Conservation (phyloP, 345 rosid species). For the Dipteronia dyeriana region DNA sequence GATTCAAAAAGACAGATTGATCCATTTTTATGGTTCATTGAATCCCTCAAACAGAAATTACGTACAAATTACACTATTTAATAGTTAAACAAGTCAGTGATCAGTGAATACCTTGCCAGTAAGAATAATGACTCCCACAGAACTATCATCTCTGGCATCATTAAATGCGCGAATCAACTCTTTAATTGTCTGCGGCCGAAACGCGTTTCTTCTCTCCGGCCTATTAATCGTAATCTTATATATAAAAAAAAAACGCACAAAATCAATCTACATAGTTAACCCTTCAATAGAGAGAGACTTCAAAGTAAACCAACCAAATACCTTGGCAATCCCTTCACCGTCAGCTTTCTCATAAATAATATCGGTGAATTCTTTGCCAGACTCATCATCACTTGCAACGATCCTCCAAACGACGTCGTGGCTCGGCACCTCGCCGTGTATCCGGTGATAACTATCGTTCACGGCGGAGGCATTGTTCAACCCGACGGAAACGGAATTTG, state of each 20-base stretch:
- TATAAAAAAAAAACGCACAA: background rate
- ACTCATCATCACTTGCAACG: constrained; percentile 33
- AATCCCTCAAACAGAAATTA: too few species aligned
- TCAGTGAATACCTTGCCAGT: constrained; percentile 66
- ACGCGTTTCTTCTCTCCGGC: constrained; percentile 83
- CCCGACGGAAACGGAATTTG: constrained; percentile 29
- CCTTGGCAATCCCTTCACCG: constrained; percentile 92
- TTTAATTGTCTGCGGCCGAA: constrained; percentile 73
- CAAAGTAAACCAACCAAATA: background rate
- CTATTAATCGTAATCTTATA: constrained; percentile 74
- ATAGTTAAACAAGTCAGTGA: too few species aligned
- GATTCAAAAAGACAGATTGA: too few species aligned
- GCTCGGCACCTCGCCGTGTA: constrained; percentile 69
- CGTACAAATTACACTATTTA: too few species aligned
- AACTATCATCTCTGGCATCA: constrained; percentile 82
- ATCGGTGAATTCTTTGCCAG: constrained; percentile 57
- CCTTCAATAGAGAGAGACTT: background rate
- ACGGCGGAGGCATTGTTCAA: constrained; percentile 42
- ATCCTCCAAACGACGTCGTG: constrained; percentile 62
- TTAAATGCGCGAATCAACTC: constrained; percentile 76
- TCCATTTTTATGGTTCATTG: too few species aligned
- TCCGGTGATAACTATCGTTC: constrained; percentile 68
- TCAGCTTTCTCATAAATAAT: constrained; percentile 80
- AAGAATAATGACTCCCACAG: constrained; percentile 79
- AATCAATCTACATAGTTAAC: background rate